Base-by-base conservation (phyloP, 257 asterid species). In the Solanum arcanum region DNA sequence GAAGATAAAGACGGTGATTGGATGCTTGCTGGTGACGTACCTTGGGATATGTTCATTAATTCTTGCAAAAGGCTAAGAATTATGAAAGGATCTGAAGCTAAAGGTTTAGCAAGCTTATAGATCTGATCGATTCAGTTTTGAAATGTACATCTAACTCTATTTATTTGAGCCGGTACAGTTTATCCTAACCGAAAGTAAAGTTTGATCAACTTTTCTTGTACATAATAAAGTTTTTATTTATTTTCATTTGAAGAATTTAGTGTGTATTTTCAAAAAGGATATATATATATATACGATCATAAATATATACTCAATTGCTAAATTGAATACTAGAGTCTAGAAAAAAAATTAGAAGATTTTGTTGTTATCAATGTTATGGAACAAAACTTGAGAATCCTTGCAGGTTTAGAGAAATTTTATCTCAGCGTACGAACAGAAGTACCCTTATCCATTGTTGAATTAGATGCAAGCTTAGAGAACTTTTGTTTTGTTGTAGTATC, bases 21-120 rank as follows among this genome's bases (percentile, higher is more conserved):
- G 98, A 96, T 96, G 99, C 89, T 96, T 1, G 98, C 92, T 7
- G 99, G 99, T 42, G 99, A 96, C 91, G 99, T 96, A 33, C 99
- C 99, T 23, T 96, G 98, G 98, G 96, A 94, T 11, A 96, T 96
- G 99, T 96, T 96, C 70, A 47, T 93, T 77, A 89, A 89, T 25
- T 94, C 98, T 83, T 97, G 99, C 95, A 94, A 76, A 73, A 92
- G 98, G 88, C 83, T 97, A 83, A 90, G 98, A 89, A 91, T 97
- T 88, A 97, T 94, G 94, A 97, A 92, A 86, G 94, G 94, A 0
- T 92, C 94, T 4, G 99, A 96, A 42, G 98, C 96, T 64, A 94
- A 91, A 82, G 98, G 99, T 12, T 89, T 95, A 88, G 81, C 85
- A 47, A 27, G 20, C 10, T 16, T 9, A 12, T 80, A 47, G 66